Evolutionary conservation across 306 rosid species (phyloP).

Genomic region (Cucumis hystrix): DNA sequence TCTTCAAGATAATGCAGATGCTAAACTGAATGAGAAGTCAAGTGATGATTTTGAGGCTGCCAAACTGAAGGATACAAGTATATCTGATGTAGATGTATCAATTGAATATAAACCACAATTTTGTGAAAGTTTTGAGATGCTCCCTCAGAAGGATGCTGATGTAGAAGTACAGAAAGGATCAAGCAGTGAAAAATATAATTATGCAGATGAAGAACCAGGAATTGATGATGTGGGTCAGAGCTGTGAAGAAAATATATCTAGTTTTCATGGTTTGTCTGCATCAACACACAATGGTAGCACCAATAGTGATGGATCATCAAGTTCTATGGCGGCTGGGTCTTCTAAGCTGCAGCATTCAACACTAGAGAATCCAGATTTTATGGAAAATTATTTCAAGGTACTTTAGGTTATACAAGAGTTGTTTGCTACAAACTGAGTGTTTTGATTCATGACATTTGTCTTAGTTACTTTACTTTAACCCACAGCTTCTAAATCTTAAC

Average conservation of each 20-base stretch:
- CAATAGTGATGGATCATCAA: constrained; percentile 23
- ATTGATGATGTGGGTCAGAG: constrained; percentile 19
- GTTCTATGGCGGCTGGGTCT: constrained; percentile 20
- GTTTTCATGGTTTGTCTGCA: constrained; percentile 24
- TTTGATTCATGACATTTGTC: neutral
- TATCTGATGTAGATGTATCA: constrained; percentile 21
- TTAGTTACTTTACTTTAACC: neutral
- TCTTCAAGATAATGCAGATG: constrained; percentile 18
- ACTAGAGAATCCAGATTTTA: constrained; percentile 62
- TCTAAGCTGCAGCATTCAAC: constrained; percentile 56
- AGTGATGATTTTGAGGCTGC: constrained; percentile 8
- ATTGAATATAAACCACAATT: constrained; percentile 14
- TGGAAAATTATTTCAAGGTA: constrained; percentile 95
- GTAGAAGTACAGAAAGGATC: constrained; percentile 25
- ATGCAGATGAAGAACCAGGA: constrained; percentile 17
- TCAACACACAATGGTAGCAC: constrained; percentile 25
- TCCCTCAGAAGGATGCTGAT: constrained; percentile 17
- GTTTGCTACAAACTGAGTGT: neutral
- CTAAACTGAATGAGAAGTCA: constrained; percentile 2
- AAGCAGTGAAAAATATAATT: constrained; percentile 17
- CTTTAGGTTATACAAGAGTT: neutral
- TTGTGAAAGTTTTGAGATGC: constrained; percentile 17
- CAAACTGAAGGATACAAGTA: constrained; percentile 22
- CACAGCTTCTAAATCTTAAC: neutral
- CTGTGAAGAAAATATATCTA: constrained; percentile 17